A percentile compares a stretch with the other conserved stretches of the same genome.
phyloP scores from a whole-genome alignment of 306 rosid genomes.

The Psophocarpus tetragonolobus region DNA sequence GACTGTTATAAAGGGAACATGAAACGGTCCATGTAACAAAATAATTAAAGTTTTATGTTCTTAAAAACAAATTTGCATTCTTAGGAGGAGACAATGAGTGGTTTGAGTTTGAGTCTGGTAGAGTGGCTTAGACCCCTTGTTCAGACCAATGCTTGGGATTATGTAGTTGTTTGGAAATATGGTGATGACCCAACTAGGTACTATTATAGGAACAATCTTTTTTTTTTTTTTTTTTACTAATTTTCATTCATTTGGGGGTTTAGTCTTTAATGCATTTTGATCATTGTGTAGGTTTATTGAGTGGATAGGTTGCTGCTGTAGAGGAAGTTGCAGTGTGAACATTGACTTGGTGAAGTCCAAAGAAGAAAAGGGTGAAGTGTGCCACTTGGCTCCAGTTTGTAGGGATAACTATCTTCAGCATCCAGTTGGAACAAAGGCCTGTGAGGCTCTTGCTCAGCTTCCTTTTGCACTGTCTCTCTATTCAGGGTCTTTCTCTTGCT shows the following conservation, averaged over 20 bases:
- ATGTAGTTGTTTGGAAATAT: constrained; percentile 68
- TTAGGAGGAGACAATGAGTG: constrained; percentile 36
- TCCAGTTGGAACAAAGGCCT: constrained; percentile 60
- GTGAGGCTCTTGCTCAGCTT: constrained; percentile 66
- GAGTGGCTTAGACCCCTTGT: constrained; percentile 68
- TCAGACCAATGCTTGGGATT: constrained; percentile 64
- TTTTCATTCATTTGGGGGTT: neutral
- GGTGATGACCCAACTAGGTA: constrained; percentile 69
- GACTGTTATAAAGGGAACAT: neutral
- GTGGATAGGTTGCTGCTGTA: constrained; percentile 80
- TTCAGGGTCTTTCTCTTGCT: constrained; percentile 49
- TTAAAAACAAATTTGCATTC: constrained; percentile 4
- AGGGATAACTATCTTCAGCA: constrained; percentile 60
- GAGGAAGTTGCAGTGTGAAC: constrained; percentile 44
- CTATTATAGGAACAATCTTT: neutral
- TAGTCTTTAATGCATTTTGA: neutral
- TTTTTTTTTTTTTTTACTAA: neutral
- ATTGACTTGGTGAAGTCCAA: constrained; percentile 20
- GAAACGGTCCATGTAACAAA: neutral
- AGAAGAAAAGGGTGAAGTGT: constrained; percentile 44
- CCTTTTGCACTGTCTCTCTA: constrained; percentile 64
- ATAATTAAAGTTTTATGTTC: neutral
- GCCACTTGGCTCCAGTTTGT: constrained; percentile 39
- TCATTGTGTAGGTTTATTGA: constrained; percentile 57
- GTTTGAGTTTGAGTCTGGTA: constrained; percentile 30